phyloP scores from a whole-genome alignment of 2,329 filamentous ascomycete genomes.

The Knoxdaviesia capensis region DNA sequence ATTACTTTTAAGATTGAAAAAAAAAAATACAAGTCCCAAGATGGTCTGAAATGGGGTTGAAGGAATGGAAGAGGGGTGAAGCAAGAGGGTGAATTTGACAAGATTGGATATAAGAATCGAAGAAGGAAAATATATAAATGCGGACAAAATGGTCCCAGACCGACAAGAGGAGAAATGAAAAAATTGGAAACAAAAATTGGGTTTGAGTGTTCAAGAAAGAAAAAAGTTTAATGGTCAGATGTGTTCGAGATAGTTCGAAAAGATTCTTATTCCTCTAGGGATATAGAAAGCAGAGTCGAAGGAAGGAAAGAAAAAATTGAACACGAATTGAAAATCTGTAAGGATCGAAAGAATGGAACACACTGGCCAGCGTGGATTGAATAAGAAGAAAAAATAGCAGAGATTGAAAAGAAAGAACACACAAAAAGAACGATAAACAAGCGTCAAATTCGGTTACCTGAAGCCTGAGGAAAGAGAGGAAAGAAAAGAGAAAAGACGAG shows the following conservation, averaged over 20 bases:
- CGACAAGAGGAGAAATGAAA: slow-evolving; percentile 13
- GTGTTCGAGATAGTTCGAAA: not conserved
- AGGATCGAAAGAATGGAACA: slow-evolving; percentile 3
- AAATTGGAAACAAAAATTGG: slow-evolving; percentile 16
- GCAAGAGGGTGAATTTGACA: slow-evolving; percentile 7
- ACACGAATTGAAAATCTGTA: slow-evolving; percentile 1
- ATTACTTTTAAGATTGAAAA: slow-evolving; percentile 4
- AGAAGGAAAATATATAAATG: slow-evolving; percentile 6
- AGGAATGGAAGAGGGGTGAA: slow-evolving; percentile 1
- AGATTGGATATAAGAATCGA: slow-evolving; percentile 10
- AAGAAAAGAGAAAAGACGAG: slow-evolving; percentile 1
- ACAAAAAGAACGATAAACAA: slow-evolving; percentile 4
- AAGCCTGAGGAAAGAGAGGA: slow-evolving; percentile 3
- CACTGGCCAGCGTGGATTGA: slow-evolving; percentile 5
- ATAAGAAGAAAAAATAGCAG: slow-evolving; percentile 3
- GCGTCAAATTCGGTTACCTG: slow-evolving; percentile 3
- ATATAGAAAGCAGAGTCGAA: not conserved
- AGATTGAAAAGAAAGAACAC: not conserved
- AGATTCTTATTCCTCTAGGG: too few species aligned
- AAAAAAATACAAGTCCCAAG: slow-evolving; percentile 2
- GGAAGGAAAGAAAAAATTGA: not conserved
- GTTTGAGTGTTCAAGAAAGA: not conserved
- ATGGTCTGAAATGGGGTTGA: not conserved
- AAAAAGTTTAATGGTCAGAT: not conserved
- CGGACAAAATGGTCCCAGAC: slow-evolving; percentile 28